Evolutionary conservation across 2,329 filamentous ascomycete genomes (phyloP).

Genomic region (Cladosporium oxysporum): DNA sequence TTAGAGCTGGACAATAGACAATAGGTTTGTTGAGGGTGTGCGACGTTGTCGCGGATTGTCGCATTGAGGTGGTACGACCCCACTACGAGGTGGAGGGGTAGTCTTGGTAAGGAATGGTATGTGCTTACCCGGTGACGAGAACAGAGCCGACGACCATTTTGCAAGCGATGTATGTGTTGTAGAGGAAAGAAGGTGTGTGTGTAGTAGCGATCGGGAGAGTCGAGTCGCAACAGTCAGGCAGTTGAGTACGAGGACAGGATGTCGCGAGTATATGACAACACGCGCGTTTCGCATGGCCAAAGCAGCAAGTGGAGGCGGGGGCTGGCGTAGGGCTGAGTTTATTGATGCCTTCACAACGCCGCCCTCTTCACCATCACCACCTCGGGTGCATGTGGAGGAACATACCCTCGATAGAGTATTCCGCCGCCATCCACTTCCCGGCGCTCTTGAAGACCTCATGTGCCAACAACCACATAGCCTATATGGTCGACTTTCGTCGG

Average conservation of each 20-base stretch:
- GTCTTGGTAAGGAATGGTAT: neutral
- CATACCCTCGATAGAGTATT: neutral
- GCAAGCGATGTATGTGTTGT: neutral
- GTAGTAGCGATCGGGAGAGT: neutral
- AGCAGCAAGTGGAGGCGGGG: conserved; percentile 6
- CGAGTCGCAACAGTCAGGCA: conserved; percentile 4
- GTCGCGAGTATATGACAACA: conserved; percentile 12
- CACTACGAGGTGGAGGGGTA: neutral
- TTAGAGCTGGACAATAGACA: conserved; percentile 19
- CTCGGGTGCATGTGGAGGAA: conserved; percentile 17
- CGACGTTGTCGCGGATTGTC: neutral
- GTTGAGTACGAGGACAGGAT: neutral
- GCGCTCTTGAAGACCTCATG: neutral
- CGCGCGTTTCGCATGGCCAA: conserved; percentile 11
- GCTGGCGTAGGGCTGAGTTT: neutral
- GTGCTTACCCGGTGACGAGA: conserved; percentile 26
- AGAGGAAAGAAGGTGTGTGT: neutral
- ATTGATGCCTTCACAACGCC: neutral
- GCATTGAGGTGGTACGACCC: conserved; percentile 3
- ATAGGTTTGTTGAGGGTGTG: neutral
- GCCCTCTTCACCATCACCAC: conserved; percentile 1
- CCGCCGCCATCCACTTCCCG: conserved; percentile 18
- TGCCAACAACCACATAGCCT: neutral
- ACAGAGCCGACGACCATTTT: conserved; percentile 29
- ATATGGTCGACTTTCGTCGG: neutral